A percentile compares a stretch with the other conserved stretches of the same genome.
Conservation (phyloP, 2,329 filamentous ascomycete genomes). For the Biscogniauxia mediterranea region DNA sequence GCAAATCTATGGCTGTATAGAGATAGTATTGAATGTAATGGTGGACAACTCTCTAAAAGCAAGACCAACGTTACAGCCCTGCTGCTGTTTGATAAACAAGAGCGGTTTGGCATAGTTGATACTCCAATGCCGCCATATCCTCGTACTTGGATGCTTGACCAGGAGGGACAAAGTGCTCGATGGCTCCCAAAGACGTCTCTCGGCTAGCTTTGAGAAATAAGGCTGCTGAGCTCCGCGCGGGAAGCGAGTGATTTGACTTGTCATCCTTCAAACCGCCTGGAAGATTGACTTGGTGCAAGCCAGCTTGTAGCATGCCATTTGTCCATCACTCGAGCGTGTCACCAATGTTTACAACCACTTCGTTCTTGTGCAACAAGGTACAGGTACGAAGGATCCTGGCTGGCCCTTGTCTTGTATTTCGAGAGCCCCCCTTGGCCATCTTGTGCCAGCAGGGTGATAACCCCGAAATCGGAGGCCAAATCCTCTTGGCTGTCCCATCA, state of each 20-base stretch:
- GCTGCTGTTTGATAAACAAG: too few species aligned
- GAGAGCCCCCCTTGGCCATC: constrained; percentile 7
- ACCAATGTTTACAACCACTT: constrained; percentile 9
- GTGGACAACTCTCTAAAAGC: too few species aligned
- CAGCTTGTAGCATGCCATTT: constrained; percentile 5
- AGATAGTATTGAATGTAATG: too few species aligned
- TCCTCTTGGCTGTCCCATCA: constrained; percentile 3
- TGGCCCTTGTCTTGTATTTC: constrained; percentile 8
- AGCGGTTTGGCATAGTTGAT: too few species aligned
- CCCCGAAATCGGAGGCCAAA: constrained; percentile 11
- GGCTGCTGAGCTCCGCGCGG: constrained; percentile 3
- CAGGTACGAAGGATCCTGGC: constrained; percentile 5
- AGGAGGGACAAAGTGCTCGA: too few species aligned
- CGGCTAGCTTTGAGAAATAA: constrained; percentile 10
- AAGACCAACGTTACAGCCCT: too few species aligned
- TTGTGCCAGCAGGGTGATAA: constrained; percentile 11
- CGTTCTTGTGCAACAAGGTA: not conserved
- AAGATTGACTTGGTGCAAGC: constrained; percentile 6
- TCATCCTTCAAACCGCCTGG: not conserved
- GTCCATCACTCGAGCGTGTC: constrained; percentile 11
- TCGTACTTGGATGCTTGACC: too few species aligned
- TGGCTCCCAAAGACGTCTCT: constrained; percentile 1
- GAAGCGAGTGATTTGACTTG: not conserved
- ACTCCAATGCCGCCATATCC: too few species aligned
- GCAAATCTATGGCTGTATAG: too few species aligned